Conservation (phyloP, 148 eudicot species). For the Cornus kousa region DNA sequence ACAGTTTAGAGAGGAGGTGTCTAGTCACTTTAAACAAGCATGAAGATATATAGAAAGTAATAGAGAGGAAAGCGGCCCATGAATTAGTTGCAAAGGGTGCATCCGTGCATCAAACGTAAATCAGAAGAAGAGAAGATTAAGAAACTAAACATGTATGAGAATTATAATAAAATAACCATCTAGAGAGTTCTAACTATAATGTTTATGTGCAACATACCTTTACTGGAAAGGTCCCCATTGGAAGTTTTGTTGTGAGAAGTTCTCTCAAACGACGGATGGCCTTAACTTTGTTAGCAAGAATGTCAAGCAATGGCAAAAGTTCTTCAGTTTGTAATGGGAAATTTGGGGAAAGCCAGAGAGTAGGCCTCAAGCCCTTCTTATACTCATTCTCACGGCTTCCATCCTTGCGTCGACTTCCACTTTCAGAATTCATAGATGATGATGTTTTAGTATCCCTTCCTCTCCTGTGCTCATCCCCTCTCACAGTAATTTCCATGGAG, state of each 20-base stretch:
- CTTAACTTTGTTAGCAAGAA: slow-evolving; percentile 89
- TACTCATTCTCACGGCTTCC: slow-evolving; percentile 69
- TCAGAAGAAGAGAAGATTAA: background rate
- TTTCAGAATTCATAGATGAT: slow-evolving; percentile 29
- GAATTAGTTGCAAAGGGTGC: background rate
- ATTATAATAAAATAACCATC: background rate
- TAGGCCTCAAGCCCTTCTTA: slow-evolving; percentile 89
- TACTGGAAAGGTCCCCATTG: slow-evolving; percentile 84
- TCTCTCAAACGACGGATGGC: slow-evolving; percentile 84
- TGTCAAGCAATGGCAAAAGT: slow-evolving; percentile 85
- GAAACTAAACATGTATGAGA: background rate
- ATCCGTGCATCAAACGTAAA: background rate
- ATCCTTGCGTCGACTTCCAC: slow-evolving; percentile 37
- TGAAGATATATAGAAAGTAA: background rate
- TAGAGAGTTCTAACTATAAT: background rate
- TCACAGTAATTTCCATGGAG: slow-evolving; percentile 49
- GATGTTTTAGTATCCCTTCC: slow-evolving; percentile 48
- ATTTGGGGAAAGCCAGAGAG: slow-evolving; percentile 72
- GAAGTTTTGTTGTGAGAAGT: slow-evolving; percentile 83
- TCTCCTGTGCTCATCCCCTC: slow-evolving; percentile 45
- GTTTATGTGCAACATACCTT: slow-evolving; percentile 44
- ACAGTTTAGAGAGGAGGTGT: background rate
- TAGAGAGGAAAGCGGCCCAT: background rate
- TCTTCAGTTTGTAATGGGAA: slow-evolving; percentile 78
- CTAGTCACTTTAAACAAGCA: background rate